Evolutionary conservation across 345 rosid species (phyloP).

Genomic region (Euphorbia pulcherrima): DNA sequence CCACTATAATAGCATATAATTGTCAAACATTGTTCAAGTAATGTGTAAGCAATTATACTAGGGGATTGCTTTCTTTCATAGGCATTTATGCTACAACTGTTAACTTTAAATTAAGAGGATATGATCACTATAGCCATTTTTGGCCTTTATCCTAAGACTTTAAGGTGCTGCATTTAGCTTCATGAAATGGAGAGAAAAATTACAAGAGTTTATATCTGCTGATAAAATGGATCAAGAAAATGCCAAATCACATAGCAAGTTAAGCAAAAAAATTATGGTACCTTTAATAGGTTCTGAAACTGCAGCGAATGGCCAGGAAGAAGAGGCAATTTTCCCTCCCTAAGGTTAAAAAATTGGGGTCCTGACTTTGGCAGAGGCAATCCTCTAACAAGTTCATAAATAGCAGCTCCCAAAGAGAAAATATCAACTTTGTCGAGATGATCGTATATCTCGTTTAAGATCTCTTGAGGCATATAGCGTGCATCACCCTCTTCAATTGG

Average conservation of each 20-base stretch:
- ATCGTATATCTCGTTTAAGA: slow-evolving; percentile 75
- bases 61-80: no score
- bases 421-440: slow-evolving; percentile 90
- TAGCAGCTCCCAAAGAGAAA: slow-evolving; percentile 77
- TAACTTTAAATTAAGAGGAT: no score
- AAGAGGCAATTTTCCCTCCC: slow-evolving; percentile 82
- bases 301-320: slow-evolving; percentile 86
- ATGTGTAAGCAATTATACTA: no score
- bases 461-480: slow-evolving; percentile 98
- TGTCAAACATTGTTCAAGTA: no score
- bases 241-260: not conserved
- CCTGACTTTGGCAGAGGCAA: slow-evolving; percentile 74
- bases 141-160: not conserved
- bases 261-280: slow-evolving; percentile 15
- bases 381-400: slow-evolving; percentile 78
- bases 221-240: not conserved
- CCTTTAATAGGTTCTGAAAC: slow-evolving; percentile 88
- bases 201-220: not conserved
- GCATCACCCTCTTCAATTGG: slow-evolving; percentile 98
- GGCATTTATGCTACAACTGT: no score
- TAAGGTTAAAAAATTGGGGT: slow-evolving; percentile 56
- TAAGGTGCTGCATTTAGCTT: not conserved
- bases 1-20: no score
- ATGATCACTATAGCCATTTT: no score
- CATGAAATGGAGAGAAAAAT: not conserved